Evolutionary conservation across 306 rosid genomes (phyloP).

Genomic region (Pterocarpus santalinus): DNA sequence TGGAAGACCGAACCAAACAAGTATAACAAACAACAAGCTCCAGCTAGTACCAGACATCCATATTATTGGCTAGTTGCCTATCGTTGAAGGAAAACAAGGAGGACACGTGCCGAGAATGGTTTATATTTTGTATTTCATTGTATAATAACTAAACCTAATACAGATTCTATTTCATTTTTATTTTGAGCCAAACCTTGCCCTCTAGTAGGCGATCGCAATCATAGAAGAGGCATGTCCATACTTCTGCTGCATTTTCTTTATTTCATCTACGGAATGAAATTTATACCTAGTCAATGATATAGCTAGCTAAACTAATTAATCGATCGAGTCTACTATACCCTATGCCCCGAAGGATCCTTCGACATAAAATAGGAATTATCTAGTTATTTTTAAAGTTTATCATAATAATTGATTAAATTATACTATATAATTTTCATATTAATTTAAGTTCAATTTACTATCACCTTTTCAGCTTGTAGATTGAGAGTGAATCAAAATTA

Average conservation of each 20-base stretch:
- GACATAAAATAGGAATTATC: neutral
- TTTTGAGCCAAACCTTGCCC: neutral
- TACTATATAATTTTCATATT: too few species aligned
- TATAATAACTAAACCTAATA: neutral
- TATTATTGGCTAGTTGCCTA: neutral
- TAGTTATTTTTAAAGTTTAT: too few species aligned
- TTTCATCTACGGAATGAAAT: slow-evolving; percentile 21
- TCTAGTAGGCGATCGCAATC: neutral
- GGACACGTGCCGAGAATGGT: too few species aligned
- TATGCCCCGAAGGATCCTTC: neutral
- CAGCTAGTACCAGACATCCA: neutral
- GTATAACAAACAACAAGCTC: neutral
- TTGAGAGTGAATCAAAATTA: too few species aligned
- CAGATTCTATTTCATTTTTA: neutral
- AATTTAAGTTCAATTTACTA: too few species aligned
- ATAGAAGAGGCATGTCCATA: neutral
- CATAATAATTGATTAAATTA: too few species aligned
- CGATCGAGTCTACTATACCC: neutral
- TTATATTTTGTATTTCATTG: too few species aligned
- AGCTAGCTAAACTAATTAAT: neutral
- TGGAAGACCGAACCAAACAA: slow-evolving; percentile 11
- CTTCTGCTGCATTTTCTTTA: neutral
- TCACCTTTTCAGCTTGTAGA: too few species aligned
- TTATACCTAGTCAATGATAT: slow-evolving; percentile 14
- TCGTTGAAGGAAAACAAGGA: neutral